These are phyloP conservation scores for Colletotrichum cereale DNA, from an alignment of 2,329 filamentous ascomycete species.

Conservation along the genomic window DNA sequence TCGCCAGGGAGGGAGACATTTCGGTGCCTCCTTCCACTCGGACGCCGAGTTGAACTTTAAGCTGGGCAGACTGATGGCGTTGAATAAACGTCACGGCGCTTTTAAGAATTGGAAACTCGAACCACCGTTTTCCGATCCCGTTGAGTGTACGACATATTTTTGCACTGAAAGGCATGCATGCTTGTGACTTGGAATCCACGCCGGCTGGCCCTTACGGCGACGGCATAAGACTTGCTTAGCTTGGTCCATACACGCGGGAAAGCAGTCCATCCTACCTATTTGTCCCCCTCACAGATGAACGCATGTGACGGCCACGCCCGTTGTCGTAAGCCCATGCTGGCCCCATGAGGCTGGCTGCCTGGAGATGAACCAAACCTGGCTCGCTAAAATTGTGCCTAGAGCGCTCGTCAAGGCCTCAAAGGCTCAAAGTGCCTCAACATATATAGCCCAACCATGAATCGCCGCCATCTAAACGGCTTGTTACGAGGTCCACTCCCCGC, in stretches of 20 bases:
- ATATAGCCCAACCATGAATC: background rate
- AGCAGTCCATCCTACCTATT: background rate
- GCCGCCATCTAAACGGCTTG: background rate
- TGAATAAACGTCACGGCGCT: constrained; percentile 60
- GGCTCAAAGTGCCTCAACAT: background rate
- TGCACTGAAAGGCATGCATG: background rate
- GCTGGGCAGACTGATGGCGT: constrained; percentile 66
- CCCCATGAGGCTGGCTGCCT: background rate
- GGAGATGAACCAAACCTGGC: background rate
- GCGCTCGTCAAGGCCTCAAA: background rate
- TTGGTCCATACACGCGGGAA: background rate
- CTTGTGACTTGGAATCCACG: background rate
- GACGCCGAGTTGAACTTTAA: constrained; percentile 67
- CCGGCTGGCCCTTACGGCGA: background rate
- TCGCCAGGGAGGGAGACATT: constrained; percentile 47
- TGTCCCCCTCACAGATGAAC: background rate
- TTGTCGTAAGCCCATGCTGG: background rate
- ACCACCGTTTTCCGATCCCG: constrained; percentile 69
- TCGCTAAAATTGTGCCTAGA: background rate
- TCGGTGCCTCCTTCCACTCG: constrained; percentile 48
- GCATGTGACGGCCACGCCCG: background rate
- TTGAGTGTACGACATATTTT: constrained; percentile 70
- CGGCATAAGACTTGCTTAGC: background rate
- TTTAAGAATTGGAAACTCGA: constrained; percentile 74
- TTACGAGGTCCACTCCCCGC: background rate